These are phyloP conservation scores for Crassisporium funariophilum DNA, from an alignment of 768 basidiomycete species.

Conservation along the genomic window DNA sequence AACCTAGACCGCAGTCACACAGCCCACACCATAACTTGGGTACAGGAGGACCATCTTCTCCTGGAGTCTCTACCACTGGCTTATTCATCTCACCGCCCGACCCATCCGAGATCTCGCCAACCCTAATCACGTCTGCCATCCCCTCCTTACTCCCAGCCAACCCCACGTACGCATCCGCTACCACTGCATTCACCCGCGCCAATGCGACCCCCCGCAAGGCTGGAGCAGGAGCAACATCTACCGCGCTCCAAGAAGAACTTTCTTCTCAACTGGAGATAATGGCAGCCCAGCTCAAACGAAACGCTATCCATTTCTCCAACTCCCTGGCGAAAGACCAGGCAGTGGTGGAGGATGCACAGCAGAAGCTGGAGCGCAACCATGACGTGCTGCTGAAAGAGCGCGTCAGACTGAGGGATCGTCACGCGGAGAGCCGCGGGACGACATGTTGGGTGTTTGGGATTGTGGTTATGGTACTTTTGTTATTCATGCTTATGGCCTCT, in stretches of 20 bases:
- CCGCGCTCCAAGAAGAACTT: conserved; percentile 68
- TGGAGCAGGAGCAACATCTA: conserved; percentile 26
- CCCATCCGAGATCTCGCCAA: conserved; percentile 20
- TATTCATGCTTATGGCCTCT: conserved; percentile 74
- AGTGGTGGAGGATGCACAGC: conserved; percentile 65
- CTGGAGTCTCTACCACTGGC: conserved; percentile 11
- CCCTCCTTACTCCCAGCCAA: conserved; percentile 25
- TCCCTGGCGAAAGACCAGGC: conserved; percentile 74
- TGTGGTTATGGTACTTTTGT: conserved; percentile 62
- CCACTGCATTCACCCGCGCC: conserved; percentile 18
- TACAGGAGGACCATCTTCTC: conserved; percentile 13
- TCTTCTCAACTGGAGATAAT: conserved; percentile 77
- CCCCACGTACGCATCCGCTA: conserved; percentile 16
- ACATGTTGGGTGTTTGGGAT: conserved; percentile 72
- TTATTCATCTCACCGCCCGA: conserved; percentile 26
- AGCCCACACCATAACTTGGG: too few species aligned
- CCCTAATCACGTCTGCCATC: conserved; percentile 23
- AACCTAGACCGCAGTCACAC: conserved; percentile 7
- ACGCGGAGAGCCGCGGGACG: conserved; percentile 65
- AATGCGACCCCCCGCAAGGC: conserved; percentile 18
- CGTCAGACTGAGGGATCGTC: conserved; percentile 58
- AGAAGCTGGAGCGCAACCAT: conserved; percentile 75
- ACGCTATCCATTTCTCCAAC: conserved; percentile 77
- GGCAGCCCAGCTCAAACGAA: conserved; percentile 85
- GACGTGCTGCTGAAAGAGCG: conserved; percentile 70